A percentile compares a stretch with the other conserved stretches of the same genome.
These are phyloP conservation scores for Venturia aucupariae DNA, from an alignment of 2,329 filamentous ascomycete species.

Conservation along the genomic window DNA sequence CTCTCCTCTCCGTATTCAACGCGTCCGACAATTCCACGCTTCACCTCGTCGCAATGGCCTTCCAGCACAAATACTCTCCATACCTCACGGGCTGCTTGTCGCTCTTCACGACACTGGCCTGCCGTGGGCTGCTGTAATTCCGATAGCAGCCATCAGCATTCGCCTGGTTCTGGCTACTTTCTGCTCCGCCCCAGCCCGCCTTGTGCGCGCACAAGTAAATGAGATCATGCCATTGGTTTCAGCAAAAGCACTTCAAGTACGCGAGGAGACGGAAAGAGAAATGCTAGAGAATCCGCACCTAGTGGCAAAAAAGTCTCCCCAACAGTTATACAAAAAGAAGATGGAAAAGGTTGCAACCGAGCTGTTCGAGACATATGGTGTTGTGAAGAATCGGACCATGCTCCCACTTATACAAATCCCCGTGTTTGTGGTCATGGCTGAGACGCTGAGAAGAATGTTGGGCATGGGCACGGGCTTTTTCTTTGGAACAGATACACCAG, in stretches of 20 bases:
- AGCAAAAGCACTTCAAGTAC: constrained; percentile 18
- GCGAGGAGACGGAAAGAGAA: constrained; percentile 1
- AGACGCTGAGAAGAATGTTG: constrained; percentile 28
- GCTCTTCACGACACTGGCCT: constrained; percentile 36
- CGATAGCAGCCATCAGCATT: constrained; percentile 44
- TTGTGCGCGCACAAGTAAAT: constrained; percentile 14
- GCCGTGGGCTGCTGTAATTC: constrained; percentile 47
- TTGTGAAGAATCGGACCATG: background rate
- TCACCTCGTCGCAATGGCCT: background rate
- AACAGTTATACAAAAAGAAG: background rate
- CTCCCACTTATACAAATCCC: constrained; percentile 24
- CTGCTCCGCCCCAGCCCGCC: constrained; percentile 35
- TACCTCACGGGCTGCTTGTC: constrained; percentile 25
- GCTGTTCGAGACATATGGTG: background rate
- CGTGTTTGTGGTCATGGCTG: constrained; percentile 29
- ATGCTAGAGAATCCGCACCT: background rate
- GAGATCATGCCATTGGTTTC: constrained; percentile 26
- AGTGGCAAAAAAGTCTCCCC: background rate
- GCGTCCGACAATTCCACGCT: background rate
- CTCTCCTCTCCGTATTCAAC: background rate
- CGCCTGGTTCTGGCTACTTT: constrained; percentile 41
- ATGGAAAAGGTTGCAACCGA: background rate
- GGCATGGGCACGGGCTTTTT: constrained; percentile 16
- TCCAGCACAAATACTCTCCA: constrained; percentile 19
- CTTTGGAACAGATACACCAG: constrained; percentile 8